Percentiles rank a stretch among this genome's conserved stretches.
These are phyloP conservation scores for Candida morakotiae DNA, from an alignment of 805 yeast species.

Conservation along the genomic window DNA sequence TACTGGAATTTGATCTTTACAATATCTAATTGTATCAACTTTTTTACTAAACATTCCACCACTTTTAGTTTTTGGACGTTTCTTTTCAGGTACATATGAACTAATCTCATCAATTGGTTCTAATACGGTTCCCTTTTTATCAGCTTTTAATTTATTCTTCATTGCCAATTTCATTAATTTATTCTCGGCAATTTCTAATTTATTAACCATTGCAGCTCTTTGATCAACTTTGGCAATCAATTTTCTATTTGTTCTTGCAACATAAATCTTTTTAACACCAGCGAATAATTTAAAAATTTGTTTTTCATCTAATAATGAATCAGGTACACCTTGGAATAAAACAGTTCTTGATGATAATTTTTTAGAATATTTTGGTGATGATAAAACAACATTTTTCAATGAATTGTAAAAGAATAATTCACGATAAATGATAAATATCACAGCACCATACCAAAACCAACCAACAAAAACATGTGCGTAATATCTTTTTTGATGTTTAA, in stretches of 20 bases:
- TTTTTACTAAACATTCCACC: slow-evolving; percentile 47
- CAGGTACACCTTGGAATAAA: slow-evolving; percentile 79
- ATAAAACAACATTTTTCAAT: slow-evolving; percentile 68
- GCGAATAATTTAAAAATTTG: slow-evolving; percentile 72
- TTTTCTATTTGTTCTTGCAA: slow-evolving; percentile 60
- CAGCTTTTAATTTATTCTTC: slow-evolving; percentile 58
- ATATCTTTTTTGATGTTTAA: slow-evolving; percentile 55
- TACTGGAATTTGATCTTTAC: slow-evolving; percentile 53
- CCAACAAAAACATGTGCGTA: slow-evolving; percentile 83
- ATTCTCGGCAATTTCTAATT: slow-evolving; percentile 66
- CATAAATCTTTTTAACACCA: slow-evolving; percentile 80
- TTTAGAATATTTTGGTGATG: slow-evolving; percentile 77
- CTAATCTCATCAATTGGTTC: slow-evolving; percentile 46
- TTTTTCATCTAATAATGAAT: slow-evolving; percentile 63
- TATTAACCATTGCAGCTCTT: slow-evolving; percentile 56
- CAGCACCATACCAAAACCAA: slow-evolving; percentile 71
- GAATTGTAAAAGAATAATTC: slow-evolving; percentile 78
- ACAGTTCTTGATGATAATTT: slow-evolving; percentile 77
- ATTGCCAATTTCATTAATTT: slow-evolving; percentile 56
- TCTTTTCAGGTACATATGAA: slow-evolving; percentile 58
- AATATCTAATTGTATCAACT: slow-evolving; percentile 57
- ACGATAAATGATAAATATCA: slow-evolving; percentile 72
- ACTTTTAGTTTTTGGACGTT: slow-evolving; percentile 57
- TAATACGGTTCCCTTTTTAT: slow-evolving; percentile 55
- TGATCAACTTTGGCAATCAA: slow-evolving; percentile 53